These are phyloP conservation scores for Mallotus japonicus DNA, from an alignment of 441 rosid species.

Conservation along the genomic window DNA sequence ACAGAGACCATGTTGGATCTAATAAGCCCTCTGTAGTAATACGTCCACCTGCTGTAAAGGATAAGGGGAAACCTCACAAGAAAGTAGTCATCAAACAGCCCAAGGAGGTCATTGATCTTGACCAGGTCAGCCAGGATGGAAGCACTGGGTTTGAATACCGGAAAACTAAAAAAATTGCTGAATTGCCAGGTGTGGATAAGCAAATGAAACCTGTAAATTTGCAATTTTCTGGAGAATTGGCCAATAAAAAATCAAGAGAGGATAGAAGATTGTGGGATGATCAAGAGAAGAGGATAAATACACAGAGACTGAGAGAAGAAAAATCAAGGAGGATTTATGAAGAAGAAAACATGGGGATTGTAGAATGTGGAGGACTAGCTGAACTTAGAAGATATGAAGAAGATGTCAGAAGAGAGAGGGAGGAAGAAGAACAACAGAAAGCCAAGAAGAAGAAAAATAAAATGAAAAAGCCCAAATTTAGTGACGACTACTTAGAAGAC, in stretches of 20 bases:
- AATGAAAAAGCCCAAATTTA: constrained; percentile 53
- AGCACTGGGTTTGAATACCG: constrained; percentile 60
- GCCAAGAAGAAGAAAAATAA: constrained; percentile 82
- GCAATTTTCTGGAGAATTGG: constrained; percentile 42
- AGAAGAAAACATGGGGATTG: constrained; percentile 46
- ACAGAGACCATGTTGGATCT: constrained; percentile 32
- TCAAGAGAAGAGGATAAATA: constrained; percentile 62
- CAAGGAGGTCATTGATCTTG: constrained; percentile 70
- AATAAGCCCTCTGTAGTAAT: constrained; percentile 44
- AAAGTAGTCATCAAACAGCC: constrained; percentile 78
- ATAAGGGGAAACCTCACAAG: constrained; percentile 65
- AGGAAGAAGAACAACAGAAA: constrained; percentile 78
- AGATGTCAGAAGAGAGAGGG: constrained; percentile 70
- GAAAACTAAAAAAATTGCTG: constrained; percentile 82
- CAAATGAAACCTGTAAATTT: constrained; percentile 42
- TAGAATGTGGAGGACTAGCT: constrained; percentile 62
- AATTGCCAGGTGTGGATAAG: constrained; percentile 67
- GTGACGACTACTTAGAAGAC: constrained; percentile 66
- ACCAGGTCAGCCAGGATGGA: constrained; percentile 72
- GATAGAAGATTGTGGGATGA: constrained; percentile 82
- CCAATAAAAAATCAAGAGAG: constrained; percentile 56
- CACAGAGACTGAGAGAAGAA: constrained; percentile 51
- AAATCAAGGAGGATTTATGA: constrained; percentile 40
- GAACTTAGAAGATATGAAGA: constrained; percentile 74
- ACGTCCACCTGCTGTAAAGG: constrained; percentile 68